A percentile compares a stretch with the other conserved stretches of the same genome.
phyloP scores from a whole-genome alignment of 73 alveolate genomes.

The Blepharisma japonicum region DNA sequence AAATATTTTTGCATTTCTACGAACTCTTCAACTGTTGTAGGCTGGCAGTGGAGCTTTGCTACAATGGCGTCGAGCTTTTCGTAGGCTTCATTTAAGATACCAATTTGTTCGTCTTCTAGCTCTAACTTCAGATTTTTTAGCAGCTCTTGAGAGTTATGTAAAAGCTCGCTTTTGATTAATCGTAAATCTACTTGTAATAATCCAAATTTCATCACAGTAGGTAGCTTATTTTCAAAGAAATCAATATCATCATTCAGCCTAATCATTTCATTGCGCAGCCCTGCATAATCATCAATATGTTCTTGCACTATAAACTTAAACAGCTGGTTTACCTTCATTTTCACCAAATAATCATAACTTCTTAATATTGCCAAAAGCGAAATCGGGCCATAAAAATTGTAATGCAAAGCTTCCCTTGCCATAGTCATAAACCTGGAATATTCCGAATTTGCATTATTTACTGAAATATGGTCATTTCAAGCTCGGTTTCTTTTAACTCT shows the following conservation, averaged over 20 bases:
- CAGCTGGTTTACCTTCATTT: neutral
- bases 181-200: neutral
- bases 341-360: conserved; percentile 3
- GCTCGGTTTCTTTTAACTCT: neutral
- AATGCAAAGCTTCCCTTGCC: neutral
- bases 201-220: conserved; percentile 9
- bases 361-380: neutral
- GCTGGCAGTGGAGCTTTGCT: neutral
- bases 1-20: conserved; percentile 11
- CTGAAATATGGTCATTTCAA: neutral
- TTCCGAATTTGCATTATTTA: neutral
- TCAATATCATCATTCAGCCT: neutral
- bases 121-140: neutral
- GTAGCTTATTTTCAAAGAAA: neutral
- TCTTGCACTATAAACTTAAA: neutral
- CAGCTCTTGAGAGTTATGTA: neutral
- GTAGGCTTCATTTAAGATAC: conserved; percentile 7
- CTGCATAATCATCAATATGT: neutral
- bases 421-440: neutral
- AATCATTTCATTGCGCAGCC: neutral
- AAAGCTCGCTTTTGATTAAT: neutral
- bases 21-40: conserved; percentile 13
- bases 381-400: conserved; percentile 1
- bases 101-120: neutral
- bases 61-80: neutral